A percentile compares a stretch with the other conserved stretches of the same genome.
phyloP scores from a whole-genome alignment of 176 grass and related monocot genomes.

The Zoysia pacifica region DNA sequence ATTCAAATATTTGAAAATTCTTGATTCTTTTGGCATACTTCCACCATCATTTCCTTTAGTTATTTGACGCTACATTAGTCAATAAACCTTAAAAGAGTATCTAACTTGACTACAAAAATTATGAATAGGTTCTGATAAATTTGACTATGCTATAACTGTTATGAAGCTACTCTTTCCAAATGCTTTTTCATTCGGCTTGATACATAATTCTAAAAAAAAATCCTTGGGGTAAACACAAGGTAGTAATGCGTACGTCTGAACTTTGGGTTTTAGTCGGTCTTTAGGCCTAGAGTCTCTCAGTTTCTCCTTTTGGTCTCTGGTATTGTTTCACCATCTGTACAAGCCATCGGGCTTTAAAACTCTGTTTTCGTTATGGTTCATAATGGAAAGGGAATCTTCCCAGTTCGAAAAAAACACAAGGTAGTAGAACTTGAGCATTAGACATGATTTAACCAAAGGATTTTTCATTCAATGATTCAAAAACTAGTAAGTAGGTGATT shows the following conservation, averaged over 20 bases:
- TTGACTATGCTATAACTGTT: not conserved
- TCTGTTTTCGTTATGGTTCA: too few species aligned
- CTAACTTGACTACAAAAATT: not conserved
- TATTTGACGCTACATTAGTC: not conserved
- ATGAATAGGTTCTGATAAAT: not conserved
- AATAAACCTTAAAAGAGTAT: not conserved
- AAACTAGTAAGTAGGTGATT: not conserved
- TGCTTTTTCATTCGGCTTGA: not conserved
- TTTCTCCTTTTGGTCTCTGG: too few species aligned
- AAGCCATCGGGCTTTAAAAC: too few species aligned
- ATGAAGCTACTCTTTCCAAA: not conserved
- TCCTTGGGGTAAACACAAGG: not conserved
- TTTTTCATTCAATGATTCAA: not conserved
- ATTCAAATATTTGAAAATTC: not conserved
- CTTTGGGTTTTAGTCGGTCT: too few species aligned
- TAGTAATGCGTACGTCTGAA: not conserved
- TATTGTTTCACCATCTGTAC: too few species aligned
- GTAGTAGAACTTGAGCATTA: not conserved
- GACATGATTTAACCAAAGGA: not conserved
- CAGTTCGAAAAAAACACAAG: too few species aligned
- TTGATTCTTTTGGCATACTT: not conserved
- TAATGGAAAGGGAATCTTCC: too few species aligned
- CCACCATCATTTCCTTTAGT: not conserved
- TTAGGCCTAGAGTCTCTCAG: too few species aligned
- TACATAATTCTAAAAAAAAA: slow-evolving; percentile 14